Evolutionary conservation across 495 filamentous ascomycete genomes (phyloP).

Genomic region (Hypoxylon intermedium): DNA sequence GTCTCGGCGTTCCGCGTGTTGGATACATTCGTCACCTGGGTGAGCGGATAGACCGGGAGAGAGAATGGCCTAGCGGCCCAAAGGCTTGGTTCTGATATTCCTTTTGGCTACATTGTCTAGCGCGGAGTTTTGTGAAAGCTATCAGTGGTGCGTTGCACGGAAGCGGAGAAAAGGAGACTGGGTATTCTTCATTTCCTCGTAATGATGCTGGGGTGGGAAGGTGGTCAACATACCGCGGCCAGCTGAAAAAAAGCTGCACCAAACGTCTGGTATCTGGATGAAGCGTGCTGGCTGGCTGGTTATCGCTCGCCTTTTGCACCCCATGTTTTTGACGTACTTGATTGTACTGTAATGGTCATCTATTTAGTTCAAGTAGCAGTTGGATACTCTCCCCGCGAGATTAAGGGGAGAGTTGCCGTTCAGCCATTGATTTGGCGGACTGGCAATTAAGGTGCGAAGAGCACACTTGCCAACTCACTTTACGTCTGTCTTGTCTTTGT

Average conservation of each 20-base stretch:
- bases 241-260: conserved; percentile 5
- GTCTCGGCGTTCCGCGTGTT: conserved; percentile 17
- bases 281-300: conserved; percentile 13
- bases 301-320: not conserved
- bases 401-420: conserved; percentile 31
- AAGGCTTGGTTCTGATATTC: conserved; percentile 12
- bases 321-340: conserved; percentile 13
- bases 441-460: conserved; percentile 41
- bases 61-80: not conserved
- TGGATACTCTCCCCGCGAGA: conserved; percentile 31
- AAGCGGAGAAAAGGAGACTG: conserved; percentile 16
- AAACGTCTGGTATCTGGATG: not conserved
- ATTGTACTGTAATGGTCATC: conserved; percentile 31
- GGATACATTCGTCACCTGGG: conserved; percentile 10
- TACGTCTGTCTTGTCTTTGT: not conserved
- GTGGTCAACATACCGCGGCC: not conserved
- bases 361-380: conserved; percentile 31
- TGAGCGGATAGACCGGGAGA: conserved; percentile 18
- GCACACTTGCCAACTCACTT: conserved; percentile 42
- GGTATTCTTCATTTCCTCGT: conserved; percentile 10
- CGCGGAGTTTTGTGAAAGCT: conserved; percentile 28
- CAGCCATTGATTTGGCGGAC: conserved; percentile 24
- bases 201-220: not conserved
- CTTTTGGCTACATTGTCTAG: not conserved
- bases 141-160: not conserved